These are phyloP conservation scores for Sporisorium iseilematis-ciliati DNA, from an alignment of 1,284 basidiomycete species.

Conservation along the genomic window DNA sequence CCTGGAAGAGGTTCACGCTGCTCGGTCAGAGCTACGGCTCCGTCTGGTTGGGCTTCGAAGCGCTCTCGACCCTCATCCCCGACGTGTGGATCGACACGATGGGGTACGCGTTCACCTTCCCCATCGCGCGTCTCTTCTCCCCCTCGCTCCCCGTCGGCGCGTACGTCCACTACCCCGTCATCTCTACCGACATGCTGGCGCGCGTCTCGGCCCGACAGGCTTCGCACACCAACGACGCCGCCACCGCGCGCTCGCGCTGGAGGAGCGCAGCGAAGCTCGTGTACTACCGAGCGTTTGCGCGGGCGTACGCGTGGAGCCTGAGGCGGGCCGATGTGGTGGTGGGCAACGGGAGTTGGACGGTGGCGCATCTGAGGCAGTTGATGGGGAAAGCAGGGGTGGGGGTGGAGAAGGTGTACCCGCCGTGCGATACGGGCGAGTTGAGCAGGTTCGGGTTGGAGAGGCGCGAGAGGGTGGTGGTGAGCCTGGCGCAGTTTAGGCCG, in stretches of 20 bases:
- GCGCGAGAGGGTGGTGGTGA: slow-evolving; percentile 35
- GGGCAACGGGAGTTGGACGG: slow-evolving; percentile 97
- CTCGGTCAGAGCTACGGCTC: slow-evolving; percentile 91
- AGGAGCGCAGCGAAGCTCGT: slow-evolving; percentile 80
- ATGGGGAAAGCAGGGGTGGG: neutral
- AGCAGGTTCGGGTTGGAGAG: slow-evolving; percentile 76
- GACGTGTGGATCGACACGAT: slow-evolving; percentile 96
- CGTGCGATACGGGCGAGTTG: slow-evolving; percentile 87
- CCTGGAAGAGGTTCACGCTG: slow-evolving; percentile 90
- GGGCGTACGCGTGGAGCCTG: slow-evolving; percentile 82
- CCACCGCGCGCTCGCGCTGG: slow-evolving; percentile 75
- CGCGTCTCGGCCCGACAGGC: slow-evolving; percentile 76
- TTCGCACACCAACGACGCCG: slow-evolving; percentile 77
- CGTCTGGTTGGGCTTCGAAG: slow-evolving; percentile 84
- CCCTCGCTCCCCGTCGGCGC: slow-evolving; percentile 81
- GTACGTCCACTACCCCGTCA: slow-evolving; percentile 96
- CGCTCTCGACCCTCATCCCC: slow-evolving; percentile 78
- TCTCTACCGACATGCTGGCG: slow-evolving; percentile 89
- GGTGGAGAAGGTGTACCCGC: slow-evolving; percentile 79
- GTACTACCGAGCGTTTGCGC: slow-evolving; percentile 92
- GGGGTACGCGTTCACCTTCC: slow-evolving; percentile 96
- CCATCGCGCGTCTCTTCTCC: slow-evolving; percentile 77
- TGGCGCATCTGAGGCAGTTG: slow-evolving; percentile 78
- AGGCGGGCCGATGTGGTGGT: slow-evolving; percentile 79
- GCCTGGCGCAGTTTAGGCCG: slow-evolving; percentile 81